Evolutionary conservation across 164 flowering plant genomes (phyloP).

Genomic region (Stephania cephalantha): DNA sequence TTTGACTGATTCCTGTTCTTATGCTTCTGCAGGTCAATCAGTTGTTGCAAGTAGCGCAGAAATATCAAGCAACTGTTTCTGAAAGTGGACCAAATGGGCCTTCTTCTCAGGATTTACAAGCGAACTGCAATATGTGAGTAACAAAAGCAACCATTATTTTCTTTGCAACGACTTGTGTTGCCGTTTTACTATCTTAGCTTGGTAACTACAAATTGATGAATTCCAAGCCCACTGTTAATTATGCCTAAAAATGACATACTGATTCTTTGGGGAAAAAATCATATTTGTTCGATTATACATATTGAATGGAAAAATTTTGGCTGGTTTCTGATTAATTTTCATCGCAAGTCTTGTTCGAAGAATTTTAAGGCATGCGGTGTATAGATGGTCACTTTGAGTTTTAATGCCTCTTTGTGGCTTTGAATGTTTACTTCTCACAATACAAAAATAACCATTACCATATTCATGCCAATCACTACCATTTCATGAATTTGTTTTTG

Average conservation of each 20-base stretch:
- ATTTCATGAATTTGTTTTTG: no score
- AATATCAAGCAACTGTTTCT: conserved; percentile 26
- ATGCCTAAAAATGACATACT: not conserved
- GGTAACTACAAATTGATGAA: not conserved
- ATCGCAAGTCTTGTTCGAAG: no score
- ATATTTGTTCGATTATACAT: no score
- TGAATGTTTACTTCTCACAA: no score
- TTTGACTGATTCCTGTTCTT: not conserved
- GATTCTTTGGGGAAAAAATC: no score
- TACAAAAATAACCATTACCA: no score
- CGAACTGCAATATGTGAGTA: conserved; percentile 32
- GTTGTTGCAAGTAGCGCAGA: conserved; percentile 32
- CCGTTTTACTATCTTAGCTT: not conserved
- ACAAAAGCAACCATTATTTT: not conserved
- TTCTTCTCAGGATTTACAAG: conserved; percentile 26
- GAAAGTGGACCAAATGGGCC: conserved; percentile 26
- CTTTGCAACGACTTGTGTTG: not conserved
- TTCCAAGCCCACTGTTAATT: not conserved
- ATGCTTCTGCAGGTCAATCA: conserved; percentile 30
- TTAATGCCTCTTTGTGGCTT: not conserved
- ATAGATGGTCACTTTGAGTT: no score
- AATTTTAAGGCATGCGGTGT: not conserved
- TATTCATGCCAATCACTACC: no score
- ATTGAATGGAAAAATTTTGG: no score
- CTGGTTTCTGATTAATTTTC: not conserved